These are phyloP conservation scores for Leptographium galeiforme DNA, from an alignment of 2,329 filamentous ascomycete species.

Conservation along the genomic window DNA sequence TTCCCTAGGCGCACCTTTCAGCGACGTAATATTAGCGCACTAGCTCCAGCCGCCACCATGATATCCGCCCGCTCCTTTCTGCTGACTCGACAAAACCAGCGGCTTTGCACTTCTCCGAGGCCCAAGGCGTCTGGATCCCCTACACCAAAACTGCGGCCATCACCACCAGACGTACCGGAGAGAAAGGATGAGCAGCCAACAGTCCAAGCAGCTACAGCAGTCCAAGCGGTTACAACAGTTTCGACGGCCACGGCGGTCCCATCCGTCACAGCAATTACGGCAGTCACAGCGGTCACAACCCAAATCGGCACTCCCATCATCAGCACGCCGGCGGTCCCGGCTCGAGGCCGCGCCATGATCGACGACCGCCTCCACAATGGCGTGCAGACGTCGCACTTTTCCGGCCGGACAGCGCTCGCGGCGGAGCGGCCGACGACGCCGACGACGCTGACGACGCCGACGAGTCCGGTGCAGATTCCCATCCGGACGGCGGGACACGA, in stretches of 20 bases:
- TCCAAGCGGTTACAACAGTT: too few relatives aligned
- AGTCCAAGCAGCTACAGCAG: neutral
- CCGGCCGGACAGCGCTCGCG: slow-evolving; percentile 5
- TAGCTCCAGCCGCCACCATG: slow-evolving; percentile 12
- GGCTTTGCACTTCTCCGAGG: slow-evolving; percentile 4
- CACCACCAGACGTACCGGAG: neutral
- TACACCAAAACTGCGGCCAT: slow-evolving; percentile 2
- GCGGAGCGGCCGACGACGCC: slow-evolving; percentile 20
- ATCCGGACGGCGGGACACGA: slow-evolving; percentile 26
- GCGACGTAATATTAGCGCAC: neutral
- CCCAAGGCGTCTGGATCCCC: neutral
- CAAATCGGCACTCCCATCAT: too few relatives aligned
- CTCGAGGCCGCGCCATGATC: neutral
- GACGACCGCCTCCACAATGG: neutral
- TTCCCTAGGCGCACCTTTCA: neutral
- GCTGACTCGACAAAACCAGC: slow-evolving; percentile 19
- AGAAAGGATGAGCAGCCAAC: slow-evolving; percentile 17
- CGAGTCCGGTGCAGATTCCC: slow-evolving; percentile 43
- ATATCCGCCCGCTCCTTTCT: slow-evolving; percentile 26
- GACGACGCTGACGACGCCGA: slow-evolving; percentile 29
- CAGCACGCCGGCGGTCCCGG: neutral
- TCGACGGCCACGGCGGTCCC: too few relatives aligned
- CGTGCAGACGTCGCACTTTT: slow-evolving; percentile 2
- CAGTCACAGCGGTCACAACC: too few relatives aligned
- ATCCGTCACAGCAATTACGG: neutral